Percentiles rank a stretch among this genome's conserved stretches.
Evolutionary conservation across 306 rosid genomes (phyloP).

Genomic region (Corylus americana): DNA sequence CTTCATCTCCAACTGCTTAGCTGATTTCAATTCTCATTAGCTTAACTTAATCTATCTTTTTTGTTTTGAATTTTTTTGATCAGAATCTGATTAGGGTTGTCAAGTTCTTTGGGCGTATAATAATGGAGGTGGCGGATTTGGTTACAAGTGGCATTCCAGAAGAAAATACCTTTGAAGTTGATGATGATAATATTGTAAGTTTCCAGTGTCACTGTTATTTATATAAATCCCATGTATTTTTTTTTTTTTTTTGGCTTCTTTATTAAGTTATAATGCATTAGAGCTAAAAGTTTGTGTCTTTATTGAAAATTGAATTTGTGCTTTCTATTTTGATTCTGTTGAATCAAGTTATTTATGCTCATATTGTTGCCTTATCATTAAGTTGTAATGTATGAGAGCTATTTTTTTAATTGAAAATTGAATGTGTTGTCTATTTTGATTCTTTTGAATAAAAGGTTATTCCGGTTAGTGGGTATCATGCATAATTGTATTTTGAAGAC

Average conservation of each 20-base stretch:
- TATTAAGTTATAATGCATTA: not conserved
- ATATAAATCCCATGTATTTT: not conserved
- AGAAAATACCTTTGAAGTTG: slow-evolving; percentile 50
- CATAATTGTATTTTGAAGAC: not conserved
- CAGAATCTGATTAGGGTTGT: slow-evolving; percentile 27
- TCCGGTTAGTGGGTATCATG: not conserved
- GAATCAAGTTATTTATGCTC: too few species aligned
- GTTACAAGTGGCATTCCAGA: slow-evolving; percentile 44
- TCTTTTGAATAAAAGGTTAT: not conserved
- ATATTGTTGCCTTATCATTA: not conserved
- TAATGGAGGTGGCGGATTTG: slow-evolving; percentile 66
- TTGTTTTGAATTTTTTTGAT: not conserved
- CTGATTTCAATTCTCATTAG: not conserved
- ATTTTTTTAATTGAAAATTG: not conserved
- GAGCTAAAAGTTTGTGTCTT: not conserved
- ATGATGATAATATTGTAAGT: slow-evolving; percentile 50
- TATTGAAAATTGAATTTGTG: not conserved
- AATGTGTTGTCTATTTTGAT: not conserved
- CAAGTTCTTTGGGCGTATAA: slow-evolving; percentile 17
- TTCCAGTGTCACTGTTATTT: slow-evolving; percentile 22
- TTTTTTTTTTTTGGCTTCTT: not conserved
- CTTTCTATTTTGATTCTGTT: not conserved
- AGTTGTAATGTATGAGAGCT: not conserved
- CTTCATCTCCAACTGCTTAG: slow-evolving; percentile 1
- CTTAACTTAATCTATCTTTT: not conserved